Conservation (phyloP, 345 rosid genomes). For the Rhizophora apiculata region DNA sequence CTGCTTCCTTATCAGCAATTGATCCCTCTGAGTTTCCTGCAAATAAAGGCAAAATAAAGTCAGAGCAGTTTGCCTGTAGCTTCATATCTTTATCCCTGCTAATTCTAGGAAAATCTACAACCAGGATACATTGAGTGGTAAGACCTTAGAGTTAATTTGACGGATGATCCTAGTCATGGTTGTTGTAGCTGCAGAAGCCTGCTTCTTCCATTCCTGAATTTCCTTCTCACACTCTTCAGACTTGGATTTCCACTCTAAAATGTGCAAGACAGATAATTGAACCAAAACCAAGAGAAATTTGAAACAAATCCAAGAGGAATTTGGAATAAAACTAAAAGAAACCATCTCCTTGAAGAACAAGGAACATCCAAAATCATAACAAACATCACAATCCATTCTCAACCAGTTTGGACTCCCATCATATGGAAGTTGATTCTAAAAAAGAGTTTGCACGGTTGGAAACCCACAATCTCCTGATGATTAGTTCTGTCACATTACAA, state of each 20-base stretch:
- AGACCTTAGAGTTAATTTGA: conserved; percentile 74
- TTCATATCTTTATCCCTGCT: not conserved
- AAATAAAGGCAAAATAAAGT: conserved; percentile 24
- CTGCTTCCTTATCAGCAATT: conserved; percentile 60
- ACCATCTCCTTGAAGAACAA: conserved; percentile 2
- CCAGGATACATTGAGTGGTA: not conserved
- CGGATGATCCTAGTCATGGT: conserved; percentile 76
- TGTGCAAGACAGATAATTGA: conserved; percentile 16
- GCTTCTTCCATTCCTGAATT: conserved; percentile 83
- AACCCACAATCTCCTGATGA: too few relatives aligned
- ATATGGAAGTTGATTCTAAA: too few relatives aligned
- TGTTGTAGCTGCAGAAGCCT: conserved; percentile 75
- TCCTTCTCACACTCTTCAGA: conserved; percentile 87
- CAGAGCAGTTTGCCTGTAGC: not conserved
- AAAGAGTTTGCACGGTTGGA: too few relatives aligned
- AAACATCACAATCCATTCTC: not conserved
- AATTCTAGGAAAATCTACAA: conserved; percentile 9
- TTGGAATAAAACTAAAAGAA: not conserved
- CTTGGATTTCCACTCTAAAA: conserved; percentile 77
- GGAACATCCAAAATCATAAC: not conserved
- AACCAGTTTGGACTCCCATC: too few relatives aligned
- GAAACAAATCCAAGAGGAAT: not conserved
- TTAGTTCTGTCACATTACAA: too few relatives aligned
- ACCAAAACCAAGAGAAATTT: not conserved
- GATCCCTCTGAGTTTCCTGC: conserved; percentile 76